Conservation (phyloP, 116 monocot species). For the Zostera marina region DNA sequence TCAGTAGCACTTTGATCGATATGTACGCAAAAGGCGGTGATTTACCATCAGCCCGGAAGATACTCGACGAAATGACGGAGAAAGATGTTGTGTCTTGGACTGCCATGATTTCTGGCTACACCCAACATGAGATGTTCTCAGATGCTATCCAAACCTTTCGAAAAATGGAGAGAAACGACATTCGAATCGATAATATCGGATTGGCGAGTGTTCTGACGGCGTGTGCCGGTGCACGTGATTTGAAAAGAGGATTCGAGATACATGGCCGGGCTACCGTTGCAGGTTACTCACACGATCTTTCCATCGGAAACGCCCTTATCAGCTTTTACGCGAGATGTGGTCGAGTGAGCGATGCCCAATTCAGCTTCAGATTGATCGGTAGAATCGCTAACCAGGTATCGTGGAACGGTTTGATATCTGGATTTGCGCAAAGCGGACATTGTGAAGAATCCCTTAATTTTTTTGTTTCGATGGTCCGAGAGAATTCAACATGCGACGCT, state of each 20-base stretch:
- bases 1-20: slow-evolving; percentile 65
- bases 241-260: slow-evolving; percentile 45
- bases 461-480: slow-evolving; percentile 16
- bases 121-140: slow-evolving; percentile 41
- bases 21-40: slow-evolving; percentile 80
- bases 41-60: slow-evolving; percentile 29
- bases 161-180: slow-evolving; percentile 36
- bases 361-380: slow-evolving; percentile 24
- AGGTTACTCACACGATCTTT: slow-evolving; percentile 58
- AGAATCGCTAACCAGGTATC: slow-evolving; percentile 51
- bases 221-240: slow-evolving; percentile 53
- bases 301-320: slow-evolving; percentile 65
- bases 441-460: slow-evolving; percentile 59
- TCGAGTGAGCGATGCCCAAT: slow-evolving; percentile 38
- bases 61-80: slow-evolving; percentile 34
- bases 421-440: slow-evolving; percentile 67
- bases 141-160: slow-evolving; percentile 60
- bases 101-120: slow-evolving; percentile 81
- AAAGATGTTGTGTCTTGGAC: slow-evolving; percentile 89
- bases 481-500: slow-evolving; percentile 36
- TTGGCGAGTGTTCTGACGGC: slow-evolving; percentile 72
- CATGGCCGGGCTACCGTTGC: slow-evolving; percentile 53
- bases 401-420: slow-evolving; percentile 91
- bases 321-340: slow-evolving; percentile 79
- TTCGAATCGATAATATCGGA: slow-evolving; percentile 57